Evolutionary conservation across 805 yeast genomes (phyloP), one percentile per base, ranked within the genome.

Genomic region (Kuraishia hungarica): DNA sequence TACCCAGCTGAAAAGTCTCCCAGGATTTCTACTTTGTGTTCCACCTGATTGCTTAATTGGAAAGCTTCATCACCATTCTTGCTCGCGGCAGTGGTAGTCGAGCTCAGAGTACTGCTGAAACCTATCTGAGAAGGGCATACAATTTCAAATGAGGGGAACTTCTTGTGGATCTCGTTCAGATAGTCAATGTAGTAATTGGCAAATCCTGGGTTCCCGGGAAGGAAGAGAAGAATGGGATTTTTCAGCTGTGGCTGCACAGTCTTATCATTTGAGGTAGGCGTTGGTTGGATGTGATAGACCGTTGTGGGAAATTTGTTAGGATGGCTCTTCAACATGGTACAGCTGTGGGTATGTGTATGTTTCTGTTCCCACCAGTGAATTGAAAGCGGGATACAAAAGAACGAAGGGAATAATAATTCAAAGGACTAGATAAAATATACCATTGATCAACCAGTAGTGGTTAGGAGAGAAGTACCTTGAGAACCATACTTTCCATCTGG

Each of bases 171-270:
- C 23, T 66, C 60, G 13, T 70, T 66, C 28, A 87, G 64, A 61
- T 82, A 85, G 2, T 79, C 79, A 20, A 72, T 72, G 65, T 87
- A 87, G 67, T 79, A 87, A 58, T 82, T 83, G 48, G 83, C 74
- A 26, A 87, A 67, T 0, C 93, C 94, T 0, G 94, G 94, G 60
- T 87, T 87, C 0, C 94, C 94, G 0, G 94, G 93, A 5, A 87
- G 74, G 59, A 86, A 75, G 4, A 82, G 75, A 50, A 86, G 65
- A 29, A 87, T 60, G 11, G 74, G 78, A 13, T 35, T 55, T 56
- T 35, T 35, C 43, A 35, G n/a, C n/a, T 15, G 43, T 35, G 17
- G 11, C 3, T 7, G 11, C n/a, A 13, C 43, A 13, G n/a, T 15
- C n/a, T 13, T 15, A 4, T 15, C 43, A 35, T 35, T 17, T 10